phyloP scores from a whole-genome alignment of 2,329 filamentous ascomycete species.

The Alternaria arbusti region DNA sequence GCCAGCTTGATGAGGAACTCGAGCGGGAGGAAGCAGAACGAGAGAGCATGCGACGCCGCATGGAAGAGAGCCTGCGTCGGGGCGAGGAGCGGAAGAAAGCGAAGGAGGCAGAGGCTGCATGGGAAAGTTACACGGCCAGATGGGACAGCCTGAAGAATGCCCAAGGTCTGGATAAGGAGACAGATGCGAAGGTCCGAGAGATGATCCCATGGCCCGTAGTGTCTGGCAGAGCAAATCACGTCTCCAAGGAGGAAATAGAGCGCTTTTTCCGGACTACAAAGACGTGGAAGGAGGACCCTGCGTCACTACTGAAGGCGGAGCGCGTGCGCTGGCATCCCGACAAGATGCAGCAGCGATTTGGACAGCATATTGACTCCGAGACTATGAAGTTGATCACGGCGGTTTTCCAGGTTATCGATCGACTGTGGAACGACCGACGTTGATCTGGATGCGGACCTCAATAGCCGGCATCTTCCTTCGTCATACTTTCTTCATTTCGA shows the following conservation, averaged over 20 bases:
- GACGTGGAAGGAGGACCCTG: slow-evolving; percentile 46
- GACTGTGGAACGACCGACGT: slow-evolving; percentile 70
- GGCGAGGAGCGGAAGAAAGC: slow-evolving; percentile 68
- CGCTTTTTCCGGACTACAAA: slow-evolving; percentile 71
- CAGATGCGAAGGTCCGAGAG: slow-evolving; percentile 32
- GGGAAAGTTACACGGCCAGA: slow-evolving; percentile 67
- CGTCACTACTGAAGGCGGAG: slow-evolving; percentile 75
- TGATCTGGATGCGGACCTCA: slow-evolving; percentile 1
- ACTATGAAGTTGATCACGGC: slow-evolving; percentile 83
- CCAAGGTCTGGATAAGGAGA: slow-evolving; percentile 15
- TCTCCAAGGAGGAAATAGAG: slow-evolving; percentile 67
- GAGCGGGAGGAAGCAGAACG: slow-evolving; percentile 52
- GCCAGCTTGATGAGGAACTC: slow-evolving; percentile 50
- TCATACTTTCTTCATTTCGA: neutral
- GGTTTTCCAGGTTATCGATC: slow-evolving; percentile 89
- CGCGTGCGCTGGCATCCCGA: slow-evolving; percentile 96
- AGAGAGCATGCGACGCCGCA: slow-evolving; percentile 62
- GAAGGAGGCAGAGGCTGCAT: slow-evolving; percentile 64
- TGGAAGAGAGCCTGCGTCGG: slow-evolving; percentile 72
- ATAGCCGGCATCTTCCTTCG: neutral
- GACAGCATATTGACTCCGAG: slow-evolving; percentile 70
- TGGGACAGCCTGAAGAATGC: slow-evolving; percentile 65
- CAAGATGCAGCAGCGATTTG: slow-evolving; percentile 91
- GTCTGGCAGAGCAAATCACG: slow-evolving; percentile 63
- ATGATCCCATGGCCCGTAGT: slow-evolving; percentile 76